Conservation (phyloP, 164 flowering plant species). For the Vitis riparia region DNA sequence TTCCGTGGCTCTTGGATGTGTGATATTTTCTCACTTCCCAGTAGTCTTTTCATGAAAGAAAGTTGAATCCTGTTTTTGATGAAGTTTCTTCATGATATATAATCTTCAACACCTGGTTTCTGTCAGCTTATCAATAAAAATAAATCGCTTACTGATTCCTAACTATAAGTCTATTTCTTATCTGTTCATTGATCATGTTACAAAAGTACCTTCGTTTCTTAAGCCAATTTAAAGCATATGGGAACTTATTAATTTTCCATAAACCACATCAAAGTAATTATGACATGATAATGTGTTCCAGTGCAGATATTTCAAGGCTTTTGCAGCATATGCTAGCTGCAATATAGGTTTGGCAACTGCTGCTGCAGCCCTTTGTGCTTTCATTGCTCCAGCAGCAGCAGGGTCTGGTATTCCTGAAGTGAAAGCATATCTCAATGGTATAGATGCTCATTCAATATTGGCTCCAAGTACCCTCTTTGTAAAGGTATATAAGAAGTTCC, state of each 20-base stretch:
- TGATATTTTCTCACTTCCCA: no score
- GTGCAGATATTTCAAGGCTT: conserved; percentile 59
- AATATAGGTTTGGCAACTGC: conserved; percentile 51
- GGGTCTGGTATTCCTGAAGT: conserved; percentile 77
- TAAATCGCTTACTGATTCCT: no score
- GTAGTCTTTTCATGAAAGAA: no score
- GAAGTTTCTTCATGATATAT: no score
- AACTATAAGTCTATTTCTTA: no score
- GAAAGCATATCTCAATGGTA: conserved; percentile 74
- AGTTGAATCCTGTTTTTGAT: no score
- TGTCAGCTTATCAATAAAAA: no score
- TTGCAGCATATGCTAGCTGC: conserved; percentile 43
- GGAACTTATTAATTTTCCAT: not conserved
- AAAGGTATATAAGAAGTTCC: conserved; percentile 39
- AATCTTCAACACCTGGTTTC: no score
- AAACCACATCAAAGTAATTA: not conserved
- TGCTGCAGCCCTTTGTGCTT: conserved; percentile 62
- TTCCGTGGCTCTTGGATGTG: no score
- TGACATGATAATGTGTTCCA: conserved; percentile 26
- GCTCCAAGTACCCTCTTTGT: conserved; percentile 77
- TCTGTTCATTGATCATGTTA: no score
- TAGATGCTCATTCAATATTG: conserved; percentile 68
- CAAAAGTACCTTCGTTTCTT: no score
- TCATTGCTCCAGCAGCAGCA: conserved; percentile 78
- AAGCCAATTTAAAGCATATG: not conserved